phyloP scores from a whole-genome alignment of 108 stramenopile species.

The Skeletonema costatum region DNA sequence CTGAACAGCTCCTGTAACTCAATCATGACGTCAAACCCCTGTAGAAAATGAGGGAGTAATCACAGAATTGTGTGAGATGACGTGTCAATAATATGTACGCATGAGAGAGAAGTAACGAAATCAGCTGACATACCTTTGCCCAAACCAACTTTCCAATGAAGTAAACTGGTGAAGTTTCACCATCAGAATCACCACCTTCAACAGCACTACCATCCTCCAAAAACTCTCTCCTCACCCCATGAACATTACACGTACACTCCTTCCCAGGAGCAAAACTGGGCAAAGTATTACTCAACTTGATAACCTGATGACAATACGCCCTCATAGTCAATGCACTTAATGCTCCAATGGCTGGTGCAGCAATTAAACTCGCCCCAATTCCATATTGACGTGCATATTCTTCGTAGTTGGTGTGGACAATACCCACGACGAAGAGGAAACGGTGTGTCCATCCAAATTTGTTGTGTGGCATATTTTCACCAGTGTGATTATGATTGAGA shows the following conservation, averaged over 20 bases:
- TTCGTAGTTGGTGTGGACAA: conserved; percentile 92
- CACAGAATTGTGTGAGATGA: neutral
- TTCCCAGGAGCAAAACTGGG: conserved; percentile 71
- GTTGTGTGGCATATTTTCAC: conserved; percentile 12
- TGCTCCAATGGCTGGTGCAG: conserved; percentile 73
- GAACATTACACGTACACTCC: conserved; percentile 93
- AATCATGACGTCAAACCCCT: conserved; percentile 85
- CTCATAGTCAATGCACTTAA: conserved; percentile 70
- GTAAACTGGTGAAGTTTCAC: conserved; percentile 63
- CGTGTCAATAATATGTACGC: neutral
- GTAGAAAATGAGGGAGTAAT: neutral
- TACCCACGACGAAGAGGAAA: conserved; percentile 93
- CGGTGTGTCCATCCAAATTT: conserved; percentile 80
- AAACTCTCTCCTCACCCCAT: conserved; percentile 90
- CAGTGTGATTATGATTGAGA: neutral
- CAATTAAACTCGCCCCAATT: conserved; percentile 60
- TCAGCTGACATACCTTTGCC: conserved; percentile 68
- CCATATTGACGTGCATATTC: conserved; percentile 85
- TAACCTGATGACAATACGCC: conserved; percentile 87
- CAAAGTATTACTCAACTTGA: conserved; percentile 78
- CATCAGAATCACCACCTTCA: conserved; percentile 9
- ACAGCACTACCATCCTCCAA: conserved; percentile 54
- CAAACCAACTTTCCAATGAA: conserved; percentile 96
- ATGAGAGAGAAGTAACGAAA: neutral
- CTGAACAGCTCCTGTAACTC: conserved; percentile 65